These are phyloP conservation scores for Glebionis coronaria DNA, from an alignment of 129 eudicot genomes.

Conservation along the genomic window DNA sequence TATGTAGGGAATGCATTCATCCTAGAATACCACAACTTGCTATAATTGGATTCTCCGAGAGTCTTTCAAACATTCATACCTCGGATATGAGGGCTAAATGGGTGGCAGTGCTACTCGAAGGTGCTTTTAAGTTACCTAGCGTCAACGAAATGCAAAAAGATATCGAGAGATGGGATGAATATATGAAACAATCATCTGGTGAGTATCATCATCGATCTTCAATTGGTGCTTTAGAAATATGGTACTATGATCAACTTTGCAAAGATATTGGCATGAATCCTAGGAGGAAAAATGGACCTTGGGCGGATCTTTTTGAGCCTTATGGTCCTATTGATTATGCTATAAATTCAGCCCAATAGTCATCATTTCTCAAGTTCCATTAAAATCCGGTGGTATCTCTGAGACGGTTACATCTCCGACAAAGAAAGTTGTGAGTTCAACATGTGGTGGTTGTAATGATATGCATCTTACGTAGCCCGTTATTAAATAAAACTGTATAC, in stretches of 20 bases:
- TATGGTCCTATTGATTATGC: conserved; percentile 49
- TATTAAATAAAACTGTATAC: no score
- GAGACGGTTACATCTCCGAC: no score
- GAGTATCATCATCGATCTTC: conserved; percentile 45
- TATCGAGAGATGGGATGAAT: conserved; percentile 48
- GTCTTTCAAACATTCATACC: conserved; percentile 49
- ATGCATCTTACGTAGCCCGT: no score
- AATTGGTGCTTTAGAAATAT: conserved; percentile 46
- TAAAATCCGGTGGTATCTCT: no score
- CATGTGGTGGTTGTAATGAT: no score
- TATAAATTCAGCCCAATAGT: background rate
- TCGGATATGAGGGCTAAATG: conserved; percentile 66
- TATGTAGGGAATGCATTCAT: conserved; percentile 18
- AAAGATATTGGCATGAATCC: conserved; percentile 57
- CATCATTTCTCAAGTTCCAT: no score
- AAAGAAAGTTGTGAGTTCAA: no score
- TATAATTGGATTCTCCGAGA: conserved; percentile 60
- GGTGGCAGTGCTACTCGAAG: conserved; percentile 49
- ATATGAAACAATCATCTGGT: conserved; percentile 45
- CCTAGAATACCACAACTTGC: conserved; percentile 8
- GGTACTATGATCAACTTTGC: conserved; percentile 67
- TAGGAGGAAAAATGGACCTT: conserved; percentile 43
- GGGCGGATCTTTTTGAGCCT: conserved; percentile 51
- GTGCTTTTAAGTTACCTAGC: conserved; percentile 54
- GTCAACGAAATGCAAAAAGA: conserved; percentile 71